Percentiles rank a stretch among this genome's conserved stretches.
Evolutionary conservation across 2,329 filamentous ascomycete species (phyloP).

Genomic region (Cladosporium colombiae): DNA sequence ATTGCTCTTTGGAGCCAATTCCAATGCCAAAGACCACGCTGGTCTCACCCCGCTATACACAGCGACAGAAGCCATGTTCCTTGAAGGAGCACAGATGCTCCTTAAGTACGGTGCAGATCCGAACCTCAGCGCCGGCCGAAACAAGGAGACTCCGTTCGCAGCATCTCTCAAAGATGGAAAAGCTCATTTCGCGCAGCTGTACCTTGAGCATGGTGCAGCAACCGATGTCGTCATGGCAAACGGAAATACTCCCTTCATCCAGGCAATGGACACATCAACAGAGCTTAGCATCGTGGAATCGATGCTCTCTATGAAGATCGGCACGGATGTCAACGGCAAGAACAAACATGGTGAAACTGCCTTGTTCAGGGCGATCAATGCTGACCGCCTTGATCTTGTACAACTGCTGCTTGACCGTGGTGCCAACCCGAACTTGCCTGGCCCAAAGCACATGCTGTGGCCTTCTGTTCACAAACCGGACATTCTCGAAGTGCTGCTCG

Average conservation of each 20-base stretch:
- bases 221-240: constrained; percentile 55
- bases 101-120: constrained; percentile 66
- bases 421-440: constrained; percentile 67
- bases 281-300: constrained; percentile 58
- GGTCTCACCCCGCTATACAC: constrained; percentile 64
- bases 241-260: constrained; percentile 63
- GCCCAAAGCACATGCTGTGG: constrained; percentile 60
- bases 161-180: constrained; percentile 55
- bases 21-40: constrained; percentile 60
- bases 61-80: constrained; percentile 47
- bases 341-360: constrained; percentile 63
- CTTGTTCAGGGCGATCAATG: constrained; percentile 62
- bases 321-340: constrained; percentile 60
- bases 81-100: constrained; percentile 59
- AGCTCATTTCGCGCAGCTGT: constrained; percentile 59
- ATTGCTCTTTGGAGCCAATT: constrained; percentile 60
- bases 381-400: constrained; percentile 59
- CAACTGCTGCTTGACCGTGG: constrained; percentile 56
- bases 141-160: constrained; percentile 58
- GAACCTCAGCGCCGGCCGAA: constrained; percentile 53
- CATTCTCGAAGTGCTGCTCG: constrained; percentile 58
- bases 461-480: constrained; percentile 61
- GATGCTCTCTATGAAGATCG: constrained; percentile 57
- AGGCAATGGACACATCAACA: constrained; percentile 60
- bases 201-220: constrained; percentile 63